phyloP scores from a whole-genome alignment of 1,284 basidiomycete species.

The Laetiporus sulphureus region DNA sequence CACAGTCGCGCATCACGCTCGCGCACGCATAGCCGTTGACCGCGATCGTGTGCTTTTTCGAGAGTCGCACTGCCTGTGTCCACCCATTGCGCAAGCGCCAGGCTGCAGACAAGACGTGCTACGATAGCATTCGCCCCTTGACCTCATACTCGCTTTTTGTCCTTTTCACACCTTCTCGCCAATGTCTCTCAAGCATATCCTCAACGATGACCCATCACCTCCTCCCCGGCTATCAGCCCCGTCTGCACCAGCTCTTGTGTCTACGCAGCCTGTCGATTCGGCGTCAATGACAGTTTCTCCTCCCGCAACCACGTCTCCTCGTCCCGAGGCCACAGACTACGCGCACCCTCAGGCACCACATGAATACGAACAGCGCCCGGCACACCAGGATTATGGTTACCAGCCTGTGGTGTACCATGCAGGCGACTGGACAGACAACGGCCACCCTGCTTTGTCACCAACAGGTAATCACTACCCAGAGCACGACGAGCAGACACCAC shows the following conservation, averaged over 20 bases:
- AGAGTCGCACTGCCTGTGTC: no score
- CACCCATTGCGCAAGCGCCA: slow-evolving; percentile 14
- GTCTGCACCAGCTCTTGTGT: slow-evolving; percentile 11
- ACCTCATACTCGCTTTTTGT: slow-evolving; percentile 11
- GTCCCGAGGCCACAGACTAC: slow-evolving; percentile 17
- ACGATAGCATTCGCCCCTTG: slow-evolving; percentile 10
- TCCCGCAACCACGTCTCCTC: slow-evolving; percentile 17
- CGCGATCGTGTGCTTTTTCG: no score
- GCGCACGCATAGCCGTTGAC: no score
- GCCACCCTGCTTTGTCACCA: slow-evolving; percentile 31
- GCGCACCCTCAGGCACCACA: slow-evolving; percentile 23
- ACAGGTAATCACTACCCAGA: slow-evolving; percentile 32
- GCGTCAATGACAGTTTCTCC: slow-evolving; percentile 15
- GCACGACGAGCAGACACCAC: slow-evolving; percentile 21
- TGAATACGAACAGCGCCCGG: slow-evolving; percentile 22
- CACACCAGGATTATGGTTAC: slow-evolving; percentile 25
- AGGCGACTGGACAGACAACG: slow-evolving; percentile 31
- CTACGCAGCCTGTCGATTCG: slow-evolving; percentile 13
- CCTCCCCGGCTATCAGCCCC: slow-evolving; percentile 18
- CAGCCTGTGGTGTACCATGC: slow-evolving; percentile 30
- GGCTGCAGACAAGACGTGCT: background rate
- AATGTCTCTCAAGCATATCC: slow-evolving; percentile 71
- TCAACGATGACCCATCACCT: slow-evolving; percentile 60
- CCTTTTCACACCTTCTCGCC: slow-evolving; percentile 11
- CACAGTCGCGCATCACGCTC: background rate